Conservation (phyloP, 306 rosid genomes). For the Castanea crenata region DNA sequence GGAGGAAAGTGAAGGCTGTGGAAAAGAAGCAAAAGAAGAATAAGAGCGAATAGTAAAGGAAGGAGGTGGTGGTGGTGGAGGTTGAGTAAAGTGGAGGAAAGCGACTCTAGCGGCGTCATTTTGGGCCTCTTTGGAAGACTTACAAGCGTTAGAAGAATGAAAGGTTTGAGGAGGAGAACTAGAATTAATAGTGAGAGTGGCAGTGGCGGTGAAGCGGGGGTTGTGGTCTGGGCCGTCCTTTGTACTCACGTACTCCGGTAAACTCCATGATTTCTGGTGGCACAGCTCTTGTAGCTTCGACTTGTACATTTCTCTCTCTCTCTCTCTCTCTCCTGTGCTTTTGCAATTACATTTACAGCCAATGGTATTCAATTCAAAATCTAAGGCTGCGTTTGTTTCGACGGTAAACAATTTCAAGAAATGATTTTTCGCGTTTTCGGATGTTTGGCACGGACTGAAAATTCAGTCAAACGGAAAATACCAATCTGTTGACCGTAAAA, state of each 20-base stretch:
- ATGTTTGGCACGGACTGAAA: too few species aligned
- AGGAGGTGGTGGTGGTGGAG: neutral
- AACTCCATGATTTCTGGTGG: conserved; percentile 40
- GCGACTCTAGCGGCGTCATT: conserved; percentile 67
- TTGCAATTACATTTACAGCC: too few species aligned
- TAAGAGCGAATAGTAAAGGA: neutral
- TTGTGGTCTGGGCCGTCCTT: conserved; percentile 50
- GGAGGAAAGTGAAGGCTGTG: conserved; percentile 18
- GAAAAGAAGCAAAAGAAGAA: neutral
- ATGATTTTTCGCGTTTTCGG: too few species aligned
- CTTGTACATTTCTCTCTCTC: conserved; percentile 45
- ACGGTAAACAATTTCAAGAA: too few species aligned
- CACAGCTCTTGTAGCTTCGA: conserved; percentile 61
- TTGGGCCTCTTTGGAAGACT: conserved; percentile 44
- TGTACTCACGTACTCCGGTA: conserved; percentile 32
- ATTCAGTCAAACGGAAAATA: too few species aligned
- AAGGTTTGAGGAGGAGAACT: conserved; percentile 5
- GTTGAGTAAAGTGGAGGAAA: conserved; percentile 36
- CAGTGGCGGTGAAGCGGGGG: conserved; percentile 38
- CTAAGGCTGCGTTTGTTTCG: too few species aligned
- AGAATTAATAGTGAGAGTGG: conserved; percentile 38
- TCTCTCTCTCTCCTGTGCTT: too few species aligned
- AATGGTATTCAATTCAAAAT: too few species aligned
- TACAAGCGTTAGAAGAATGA: neutral
- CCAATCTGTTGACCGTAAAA: too few species aligned